A percentile compares a stretch with the other conserved stretches of the same genome.
These are phyloP conservation scores for Mycocentrospora acerina DNA, from an alignment of 2,329 filamentous ascomycete genomes.

Conservation along the genomic window DNA sequence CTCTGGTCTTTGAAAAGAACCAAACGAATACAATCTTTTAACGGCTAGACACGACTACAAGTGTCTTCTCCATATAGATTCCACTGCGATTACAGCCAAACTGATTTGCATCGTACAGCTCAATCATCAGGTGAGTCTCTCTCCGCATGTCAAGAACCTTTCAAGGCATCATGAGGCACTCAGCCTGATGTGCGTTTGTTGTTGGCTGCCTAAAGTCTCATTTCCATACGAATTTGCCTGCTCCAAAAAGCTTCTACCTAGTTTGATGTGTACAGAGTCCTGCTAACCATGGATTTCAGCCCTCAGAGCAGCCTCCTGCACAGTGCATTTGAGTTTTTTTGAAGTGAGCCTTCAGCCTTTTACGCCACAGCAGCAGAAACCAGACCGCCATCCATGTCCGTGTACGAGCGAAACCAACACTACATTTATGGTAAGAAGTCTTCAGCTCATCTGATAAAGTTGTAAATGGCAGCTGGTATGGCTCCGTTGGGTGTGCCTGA, in stretches of 20 bases:
- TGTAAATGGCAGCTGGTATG: conserved; percentile 36
- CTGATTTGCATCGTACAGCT: conserved; percentile 38
- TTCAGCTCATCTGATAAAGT: conserved; percentile 44
- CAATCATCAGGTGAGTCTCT: conserved; percentile 40
- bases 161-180: conserved; percentile 12
- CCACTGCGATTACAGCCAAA: conserved; percentile 32
- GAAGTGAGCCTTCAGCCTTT: conserved; percentile 55
- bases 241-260: conserved; percentile 23
- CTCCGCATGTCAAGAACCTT: conserved; percentile 12
- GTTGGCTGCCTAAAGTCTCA: conserved; percentile 32
- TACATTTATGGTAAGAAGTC: conserved; percentile 76
- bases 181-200: conserved; percentile 18
- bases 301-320: conserved; percentile 24
- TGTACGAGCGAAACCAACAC: conserved; percentile 75
- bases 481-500: conserved; percentile 38
- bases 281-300: conserved; percentile 30
- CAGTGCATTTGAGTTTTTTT: conserved; percentile 37
- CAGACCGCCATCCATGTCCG: conserved; percentile 72
- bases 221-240: conserved; percentile 28
- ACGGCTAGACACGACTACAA: conserved; percentile 15
- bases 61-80: conserved; percentile 8
- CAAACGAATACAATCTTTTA: conserved; percentile 10
- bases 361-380: conserved; percentile 31
- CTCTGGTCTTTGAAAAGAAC: conserved; percentile 20
- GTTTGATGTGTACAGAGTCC: conserved; percentile 37